Conservation (phyloP, 768 basidiomycete genomes). For the Russula sp. region DNA sequence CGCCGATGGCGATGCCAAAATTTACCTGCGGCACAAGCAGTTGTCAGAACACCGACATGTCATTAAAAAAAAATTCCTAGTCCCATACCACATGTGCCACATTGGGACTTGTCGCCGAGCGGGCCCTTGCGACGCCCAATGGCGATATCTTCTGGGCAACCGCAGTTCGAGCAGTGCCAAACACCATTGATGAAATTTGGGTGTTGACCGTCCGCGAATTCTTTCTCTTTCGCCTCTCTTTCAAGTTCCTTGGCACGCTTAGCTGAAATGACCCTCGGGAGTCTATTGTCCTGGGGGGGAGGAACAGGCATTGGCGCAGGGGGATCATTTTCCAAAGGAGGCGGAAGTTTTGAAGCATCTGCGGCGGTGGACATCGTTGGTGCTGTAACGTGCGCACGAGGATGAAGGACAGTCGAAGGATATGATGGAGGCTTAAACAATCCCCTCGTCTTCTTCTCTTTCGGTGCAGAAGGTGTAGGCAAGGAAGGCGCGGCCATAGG, state of each 20-base stretch:
- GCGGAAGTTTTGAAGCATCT: conserved; percentile 49
- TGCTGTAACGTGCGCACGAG: conserved; percentile 51
- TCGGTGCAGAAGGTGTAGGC: conserved; percentile 36
- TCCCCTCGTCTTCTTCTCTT: conserved; percentile 64
- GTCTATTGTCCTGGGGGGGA: conserved; percentile 39
- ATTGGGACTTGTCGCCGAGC: conserved; percentile 83
- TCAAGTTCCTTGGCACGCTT: conserved; percentile 69
- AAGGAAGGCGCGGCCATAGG: conserved; percentile 35
- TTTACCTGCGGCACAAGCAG: conserved; percentile 49
- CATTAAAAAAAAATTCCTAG: background rate
- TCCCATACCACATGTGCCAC: conserved; percentile 81
- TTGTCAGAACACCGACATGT: background rate
- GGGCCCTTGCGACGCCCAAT: conserved; percentile 85
- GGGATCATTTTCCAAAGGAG: conserved; percentile 55
- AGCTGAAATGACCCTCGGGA: conserved; percentile 42
- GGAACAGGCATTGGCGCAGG: conserved; percentile 33
- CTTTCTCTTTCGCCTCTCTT: conserved; percentile 76
- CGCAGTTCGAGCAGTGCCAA: conserved; percentile 96
- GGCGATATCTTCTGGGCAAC: conserved; percentile 81
- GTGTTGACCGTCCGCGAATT: conserved; percentile 77
- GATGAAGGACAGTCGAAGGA: conserved; percentile 45
- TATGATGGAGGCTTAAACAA: conserved; percentile 66
- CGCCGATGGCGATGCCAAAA: conserved; percentile 84
- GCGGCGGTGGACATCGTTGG: conserved; percentile 64
- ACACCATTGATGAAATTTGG: conserved; percentile 74